Base-by-base conservation (phyloP, 306 rosid genomes). In the Quercus berberidifolia region DNA sequence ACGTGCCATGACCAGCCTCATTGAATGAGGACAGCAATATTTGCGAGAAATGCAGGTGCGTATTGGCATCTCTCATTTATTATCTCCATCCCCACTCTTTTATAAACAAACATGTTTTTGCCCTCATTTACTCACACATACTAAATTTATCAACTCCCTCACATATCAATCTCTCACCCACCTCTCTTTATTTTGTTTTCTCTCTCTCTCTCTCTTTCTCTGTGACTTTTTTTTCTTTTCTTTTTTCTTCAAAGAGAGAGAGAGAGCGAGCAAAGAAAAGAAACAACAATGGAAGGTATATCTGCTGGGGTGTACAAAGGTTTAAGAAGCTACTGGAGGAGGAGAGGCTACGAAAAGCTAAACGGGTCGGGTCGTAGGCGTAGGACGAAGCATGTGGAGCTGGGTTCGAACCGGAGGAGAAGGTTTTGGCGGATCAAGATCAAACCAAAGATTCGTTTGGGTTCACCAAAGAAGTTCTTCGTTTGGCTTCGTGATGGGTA, bases 401-500 rank as follows among this genome's bases (percentile, higher is more conserved):
- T 87, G 7, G 88, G 78, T 12, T 52, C 85, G 6, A 55, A 43
- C 13, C 8, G 81, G 13, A 83, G 73, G 25, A 79, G 79, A 28
- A 76, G 91, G 19, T 77, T 85, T 4, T 90, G 97, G 95, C 75
- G 86, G 83, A 54, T 95, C 78, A 93, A 82, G 81, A 31, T 90
- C 2, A 25, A 74, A 0, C 95, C 86, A 0, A 94, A 85, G 89
- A 83, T 91, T 30, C 46, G 46, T 41, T 8, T 41, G 46, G 46
- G 11, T 35, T 89, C 97, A 7, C 91, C 97, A 0, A 94, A 86
- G 78, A 94, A 87, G 70, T 10, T 91, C 18, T 19, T 87, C 19
- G 35, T 87, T 26, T 91, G 99, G 97, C 84, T 92, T 4, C 90
- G 99, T 31, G 97, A 94, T 65, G 83, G 91, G 2, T 92, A 94